phyloP scores from a whole-genome alignment of 2,329 filamentous ascomycete genomes.

The Leptographium flavum region DNA sequence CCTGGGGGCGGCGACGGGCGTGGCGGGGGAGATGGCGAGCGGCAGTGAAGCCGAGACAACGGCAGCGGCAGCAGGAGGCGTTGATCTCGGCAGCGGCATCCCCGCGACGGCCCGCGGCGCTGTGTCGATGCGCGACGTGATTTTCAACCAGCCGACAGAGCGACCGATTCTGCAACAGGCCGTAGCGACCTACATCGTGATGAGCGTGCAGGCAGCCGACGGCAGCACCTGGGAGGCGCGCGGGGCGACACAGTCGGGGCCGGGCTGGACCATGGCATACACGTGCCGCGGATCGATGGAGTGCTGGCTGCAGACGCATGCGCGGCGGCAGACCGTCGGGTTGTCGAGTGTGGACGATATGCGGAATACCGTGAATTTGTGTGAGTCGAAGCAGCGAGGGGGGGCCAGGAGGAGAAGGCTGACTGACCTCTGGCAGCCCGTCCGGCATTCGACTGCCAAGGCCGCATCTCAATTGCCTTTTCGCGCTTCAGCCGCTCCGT shows the following conservation, averaged over 20 bases:
- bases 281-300: slow-evolving; percentile 37
- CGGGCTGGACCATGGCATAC: slow-evolving; percentile 40
- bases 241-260: slow-evolving; percentile 26
- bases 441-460: slow-evolving; percentile 45
- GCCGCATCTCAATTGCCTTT: slow-evolving; percentile 34
- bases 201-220: slow-evolving; percentile 28
- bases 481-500: slow-evolving; percentile 31
- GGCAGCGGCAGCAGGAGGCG: slow-evolving; percentile 23
- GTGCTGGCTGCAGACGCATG: slow-evolving; percentile 33
- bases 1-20: slow-evolving; percentile 13
- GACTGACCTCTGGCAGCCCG: slow-evolving; percentile 23
- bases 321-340: slow-evolving; percentile 26
- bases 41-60: slow-evolving; percentile 10
- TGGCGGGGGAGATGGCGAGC: not conserved
- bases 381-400: slow-evolving; percentile 19
- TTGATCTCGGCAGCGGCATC: slow-evolving; percentile 11
- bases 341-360: slow-evolving; percentile 33
- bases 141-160: slow-evolving; percentile 31
- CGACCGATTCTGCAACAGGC: slow-evolving; percentile 33
- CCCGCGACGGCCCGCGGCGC: slow-evolving; percentile 11
- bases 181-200: slow-evolving; percentile 34
- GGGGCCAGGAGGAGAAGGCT: not conserved
- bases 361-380: slow-evolving; percentile 27
- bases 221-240: slow-evolving; percentile 33
- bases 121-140: not conserved